These are phyloP conservation scores for Myriangium duriaei DNA, from an alignment of 2,329 filamentous ascomycete genomes.

Conservation along the genomic window DNA sequence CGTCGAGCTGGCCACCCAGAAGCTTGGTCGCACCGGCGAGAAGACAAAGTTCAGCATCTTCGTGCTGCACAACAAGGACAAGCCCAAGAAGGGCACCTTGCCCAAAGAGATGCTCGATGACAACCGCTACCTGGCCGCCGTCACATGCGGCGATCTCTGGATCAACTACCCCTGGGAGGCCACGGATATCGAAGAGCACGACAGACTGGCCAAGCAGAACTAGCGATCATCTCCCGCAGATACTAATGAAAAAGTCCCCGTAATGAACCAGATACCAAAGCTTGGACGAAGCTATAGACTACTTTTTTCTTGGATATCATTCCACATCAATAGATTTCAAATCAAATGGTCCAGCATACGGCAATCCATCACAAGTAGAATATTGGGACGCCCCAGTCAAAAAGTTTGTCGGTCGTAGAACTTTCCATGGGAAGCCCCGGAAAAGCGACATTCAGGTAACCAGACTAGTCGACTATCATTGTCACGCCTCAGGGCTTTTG, in stretches of 20 bases:
- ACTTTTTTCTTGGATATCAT: no score
- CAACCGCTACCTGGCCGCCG: slow-evolving; percentile 68
- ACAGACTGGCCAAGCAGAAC: slow-evolving; percentile 45
- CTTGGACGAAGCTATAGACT: no score
- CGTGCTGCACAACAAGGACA: slow-evolving; percentile 98
- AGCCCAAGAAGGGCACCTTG: slow-evolving; percentile 80
- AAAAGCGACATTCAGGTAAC: no score
- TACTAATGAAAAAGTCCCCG: not conserved
- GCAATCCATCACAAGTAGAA: no score
- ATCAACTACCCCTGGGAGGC: slow-evolving; percentile 99
- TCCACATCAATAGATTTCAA: no score
- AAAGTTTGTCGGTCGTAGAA: no score
- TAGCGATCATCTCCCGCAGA: not conserved
- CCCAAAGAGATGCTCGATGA: slow-evolving; percentile 57
- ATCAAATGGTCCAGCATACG: no score
- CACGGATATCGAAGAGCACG: slow-evolving; percentile 84
- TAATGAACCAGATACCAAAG: not conserved
- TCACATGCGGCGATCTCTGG: slow-evolving; percentile 89
- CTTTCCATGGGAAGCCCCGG: no score
- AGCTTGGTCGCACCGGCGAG: slow-evolving; percentile 53
- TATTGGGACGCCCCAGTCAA: no score
- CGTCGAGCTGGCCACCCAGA: slow-evolving; percentile 65
- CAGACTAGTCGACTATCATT: no score
- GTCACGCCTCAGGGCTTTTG: no score
- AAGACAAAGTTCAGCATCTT: slow-evolving; percentile 89